Conservation (phyloP, 2,329 filamentous ascomycete species). For the Diaporthe citriasiana region DNA sequence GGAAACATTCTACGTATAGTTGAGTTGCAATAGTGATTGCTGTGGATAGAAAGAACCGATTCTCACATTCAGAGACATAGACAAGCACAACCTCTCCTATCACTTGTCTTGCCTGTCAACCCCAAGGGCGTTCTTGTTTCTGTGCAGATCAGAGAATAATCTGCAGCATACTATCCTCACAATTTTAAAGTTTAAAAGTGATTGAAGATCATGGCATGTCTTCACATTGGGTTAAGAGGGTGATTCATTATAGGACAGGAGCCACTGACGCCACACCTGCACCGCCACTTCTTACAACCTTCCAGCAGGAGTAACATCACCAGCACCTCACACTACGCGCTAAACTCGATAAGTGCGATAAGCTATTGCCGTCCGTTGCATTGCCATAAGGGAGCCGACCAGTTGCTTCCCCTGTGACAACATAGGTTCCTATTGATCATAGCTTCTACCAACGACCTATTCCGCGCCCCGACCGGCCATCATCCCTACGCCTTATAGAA, state of each 20-base stretch:
- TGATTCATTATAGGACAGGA: not conserved
- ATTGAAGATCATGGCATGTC: not conserved
- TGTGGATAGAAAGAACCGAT: not conserved
- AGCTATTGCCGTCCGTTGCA: conserved; percentile 13
- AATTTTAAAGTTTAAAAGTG: too few relatives aligned
- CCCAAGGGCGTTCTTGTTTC: too few relatives aligned
- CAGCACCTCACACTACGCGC: conserved; percentile 9
- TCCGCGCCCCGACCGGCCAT: not conserved
- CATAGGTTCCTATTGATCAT: conserved; percentile 7
- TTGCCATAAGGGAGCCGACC: conserved; percentile 12
- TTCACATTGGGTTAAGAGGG: not conserved
- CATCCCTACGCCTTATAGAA: not conserved
- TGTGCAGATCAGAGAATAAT: not conserved
- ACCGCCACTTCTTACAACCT: not conserved
- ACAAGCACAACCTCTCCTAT: not conserved
- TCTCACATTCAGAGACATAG: not conserved
- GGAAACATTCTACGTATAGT: not conserved
- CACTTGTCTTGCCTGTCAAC: too few relatives aligned
- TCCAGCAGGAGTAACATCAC: not conserved
- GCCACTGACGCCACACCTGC: conserved; percentile 15
- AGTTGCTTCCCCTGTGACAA: conserved; percentile 26
- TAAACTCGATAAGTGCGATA: conserved; percentile 29
- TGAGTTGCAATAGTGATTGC: not conserved
- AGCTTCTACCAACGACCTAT: not conserved
- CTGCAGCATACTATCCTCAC: not conserved